Base-by-base conservation (phyloP, 306 rosid genomes). In the Fagus crenata region DNA sequence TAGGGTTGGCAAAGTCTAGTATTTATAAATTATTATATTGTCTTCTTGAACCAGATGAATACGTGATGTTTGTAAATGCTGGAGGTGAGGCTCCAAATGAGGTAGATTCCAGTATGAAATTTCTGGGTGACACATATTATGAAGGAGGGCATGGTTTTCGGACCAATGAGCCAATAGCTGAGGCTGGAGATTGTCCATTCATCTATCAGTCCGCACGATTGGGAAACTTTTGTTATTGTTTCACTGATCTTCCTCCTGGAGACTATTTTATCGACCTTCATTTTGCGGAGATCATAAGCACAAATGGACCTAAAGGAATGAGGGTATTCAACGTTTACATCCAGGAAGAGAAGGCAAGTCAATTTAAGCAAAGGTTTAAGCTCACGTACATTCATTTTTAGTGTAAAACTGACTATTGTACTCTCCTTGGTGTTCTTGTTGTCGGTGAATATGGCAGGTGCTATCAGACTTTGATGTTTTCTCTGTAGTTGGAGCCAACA, bases 281-380 rank as follows among this genome's bases (percentile, higher is more conserved):
- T 86, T 93, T 93, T 78, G 86, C 72, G 4, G 97, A 93, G 78
- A 93, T 93, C 54, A 87, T 93, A 64, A 90, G 86, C 88, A 88
- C 84, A 32, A 89, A 87, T 55, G 97, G 97, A 53, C 97, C 97
- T 14, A 90, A 87, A 87, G 96, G 97, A 81, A 89, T 93, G 89
- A 81, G 97, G 80, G 87, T 89, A 12, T 93, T 93, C 83, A 78
- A 93, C 75, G 90, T 90, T 33, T 90, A 86, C 79, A 79, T 93
- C 75, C 96, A 93, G 84, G 93, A 89, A 59, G 93, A 93, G 60
- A 89, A 89, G 93, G 97, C 69, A 79, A 83, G 91, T 65, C 69
- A 73, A 13, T 58, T 46, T 13, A 60, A 35, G 61, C 35, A 71
- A 79, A 51, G 49, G 14, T 17, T 11, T n/a, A 17, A 67, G 31